A percentile compares a stretch with the other conserved stretches of the same genome.
phyloP scores from a whole-genome alignment of 441 rosid species.

The Raphanus hybrid region DNA sequence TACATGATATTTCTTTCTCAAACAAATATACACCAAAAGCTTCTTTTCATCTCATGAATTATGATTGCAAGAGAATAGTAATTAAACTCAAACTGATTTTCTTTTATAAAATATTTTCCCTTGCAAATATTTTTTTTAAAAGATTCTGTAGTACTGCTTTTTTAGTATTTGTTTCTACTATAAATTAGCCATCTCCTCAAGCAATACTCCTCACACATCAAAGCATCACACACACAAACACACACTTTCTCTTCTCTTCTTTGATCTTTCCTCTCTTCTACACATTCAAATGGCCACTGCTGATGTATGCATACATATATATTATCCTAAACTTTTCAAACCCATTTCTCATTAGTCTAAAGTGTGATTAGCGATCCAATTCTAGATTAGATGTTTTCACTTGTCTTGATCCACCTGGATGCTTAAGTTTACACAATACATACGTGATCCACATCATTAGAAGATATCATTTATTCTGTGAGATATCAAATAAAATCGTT shows the following conservation, averaged over 20 bases:
- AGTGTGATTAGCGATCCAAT: slow-evolving; percentile 5
- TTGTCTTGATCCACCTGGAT: slow-evolving; percentile 8
- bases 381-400: not conserved
- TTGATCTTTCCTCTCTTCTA: slow-evolving; percentile 10
- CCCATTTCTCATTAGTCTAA: not conserved
- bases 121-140: not conserved
- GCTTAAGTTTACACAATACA: not conserved
- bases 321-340: not conserved
- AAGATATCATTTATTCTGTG: slow-evolving; percentile 2
- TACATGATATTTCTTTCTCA: slow-evolving; percentile 26
- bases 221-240: slow-evolving; percentile 29
- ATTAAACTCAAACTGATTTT: slow-evolving; percentile 3
- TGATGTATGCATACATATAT: slow-evolving; percentile 30
- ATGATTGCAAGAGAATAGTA: slow-evolving; percentile 26
- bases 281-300: slow-evolving; percentile 42
- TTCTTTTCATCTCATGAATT: slow-evolving; percentile 29
- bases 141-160: not conserved
- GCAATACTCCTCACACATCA: slow-evolving; percentile 40
- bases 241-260: slow-evolving; percentile 19
- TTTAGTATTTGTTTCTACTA: slow-evolving; percentile 32
- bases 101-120: not conserved
- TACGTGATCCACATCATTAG: slow-evolving; percentile 5
- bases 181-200: slow-evolving; percentile 38
- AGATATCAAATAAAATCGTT: not conserved
- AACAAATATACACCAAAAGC: slow-evolving; percentile 33